Evolutionary conservation across 1,139 yeast species (phyloP), one percentile per base, ranked within the genome.

Genomic region (Debaryomyces robertsiae): DNA sequence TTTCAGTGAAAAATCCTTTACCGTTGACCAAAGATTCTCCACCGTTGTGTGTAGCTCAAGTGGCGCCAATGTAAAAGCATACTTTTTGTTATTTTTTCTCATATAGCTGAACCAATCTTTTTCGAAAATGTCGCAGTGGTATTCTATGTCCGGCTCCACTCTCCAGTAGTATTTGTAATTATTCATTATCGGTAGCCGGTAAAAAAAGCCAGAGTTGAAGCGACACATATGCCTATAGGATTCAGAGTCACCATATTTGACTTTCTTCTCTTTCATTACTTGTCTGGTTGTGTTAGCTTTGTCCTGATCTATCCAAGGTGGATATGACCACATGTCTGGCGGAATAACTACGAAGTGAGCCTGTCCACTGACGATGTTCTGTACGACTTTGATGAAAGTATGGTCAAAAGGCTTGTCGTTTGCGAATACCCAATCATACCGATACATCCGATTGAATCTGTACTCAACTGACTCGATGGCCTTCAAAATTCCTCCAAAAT

Each of bases 361-460:
- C 28, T 57, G 55, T 13, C 83, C 83, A 7, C 79, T 63, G 39
- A 73, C 77, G 30, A 75, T 50, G 22, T 67, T 61, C 3, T 68
- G 38, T 5, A 80, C 72, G 16, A 63, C 54, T 4, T 53, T 54
- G 37, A 67, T 71, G 56, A 82, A 81, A 30, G 69, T 69, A 2
- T 69, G 69, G 23, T 69, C 61, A 50, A 82, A 82, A 5, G 75
- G 78, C 44, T 70, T 65, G 47, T 84, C 87, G 58, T 84, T 84
- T 47, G 83, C 66, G 55, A 84, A 84, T n/a, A 83, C 82, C 93
- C 93, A 84, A 52, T 82, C 88, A 59, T 84, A 84, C 52, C 81
- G 77, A 59, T 62, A 82, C 43, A 74, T 62, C 36, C 65, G 60
- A 62, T 85, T 85, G 66, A 85, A 85, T 38, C 88, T 72, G 49